Evolutionary conservation across 768 basidiomycete genomes (phyloP).

Genomic region (Tylopilus plumbeoviolaceoides): DNA sequence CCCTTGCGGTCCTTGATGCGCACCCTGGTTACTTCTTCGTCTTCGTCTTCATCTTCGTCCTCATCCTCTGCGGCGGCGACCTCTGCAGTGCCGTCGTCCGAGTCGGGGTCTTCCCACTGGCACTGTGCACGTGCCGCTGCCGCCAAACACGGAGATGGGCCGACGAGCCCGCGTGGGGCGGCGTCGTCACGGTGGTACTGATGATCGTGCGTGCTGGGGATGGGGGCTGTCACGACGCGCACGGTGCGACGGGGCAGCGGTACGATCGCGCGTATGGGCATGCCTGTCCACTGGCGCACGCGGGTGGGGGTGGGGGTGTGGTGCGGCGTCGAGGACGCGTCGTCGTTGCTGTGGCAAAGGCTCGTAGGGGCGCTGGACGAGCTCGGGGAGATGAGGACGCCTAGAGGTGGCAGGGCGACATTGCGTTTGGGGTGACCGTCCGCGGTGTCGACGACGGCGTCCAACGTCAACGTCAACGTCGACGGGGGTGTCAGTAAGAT

Average conservation of each 20-base stretch:
- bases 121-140: no score
- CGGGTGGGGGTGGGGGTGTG: background rate
- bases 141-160: no score
- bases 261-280: constrained; percentile 21
- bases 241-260: constrained; percentile 17
- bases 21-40: background rate
- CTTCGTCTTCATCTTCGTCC: background rate
- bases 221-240: background rate
- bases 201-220: background rate
- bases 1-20: background rate
- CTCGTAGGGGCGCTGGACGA: no score
- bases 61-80: background rate
- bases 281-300: constrained; percentile 14
- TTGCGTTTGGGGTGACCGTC: constrained; percentile 3
- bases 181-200: background rate
- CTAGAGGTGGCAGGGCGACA: background rate
- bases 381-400: no score
- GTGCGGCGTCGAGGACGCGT: background rate
- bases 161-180: no score
- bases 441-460: background rate
- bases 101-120: background rate
- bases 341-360: no score
- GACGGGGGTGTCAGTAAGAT: constrained; percentile 1
- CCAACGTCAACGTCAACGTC: background rate
- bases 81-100: background rate